These are phyloP conservation scores for Saururus chinensis DNA, from an alignment of 164 flowering plant genomes.

Conservation along the genomic window DNA sequence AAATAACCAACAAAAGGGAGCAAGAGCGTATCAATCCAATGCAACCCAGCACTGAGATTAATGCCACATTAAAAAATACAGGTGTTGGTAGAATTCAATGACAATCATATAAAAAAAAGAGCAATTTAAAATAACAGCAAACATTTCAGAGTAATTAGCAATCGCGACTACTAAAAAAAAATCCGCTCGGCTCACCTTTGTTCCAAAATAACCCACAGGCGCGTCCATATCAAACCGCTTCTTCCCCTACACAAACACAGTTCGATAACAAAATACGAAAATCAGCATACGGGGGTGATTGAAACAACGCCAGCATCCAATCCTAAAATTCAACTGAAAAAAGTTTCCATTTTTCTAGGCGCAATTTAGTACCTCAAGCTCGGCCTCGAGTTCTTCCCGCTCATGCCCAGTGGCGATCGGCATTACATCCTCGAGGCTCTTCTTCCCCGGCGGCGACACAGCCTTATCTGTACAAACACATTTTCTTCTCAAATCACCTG, in stretches of 20 bases:
- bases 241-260: conserved; percentile 38
- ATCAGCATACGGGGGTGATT: conserved; percentile 1
- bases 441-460: conserved; percentile 20
- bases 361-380: conserved; percentile 33
- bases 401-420: conserved; percentile 98
- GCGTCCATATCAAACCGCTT: conserved; percentile 41
- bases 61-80: background rate
- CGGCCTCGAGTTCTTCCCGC: conserved; percentile 84
- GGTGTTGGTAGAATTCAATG: background rate
- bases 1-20: background rate
- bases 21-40: background rate
- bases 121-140: background rate
- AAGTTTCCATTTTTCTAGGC: too few relatives aligned
- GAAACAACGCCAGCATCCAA: background rate
- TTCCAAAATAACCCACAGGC: conserved; percentile 81
- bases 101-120: background rate
- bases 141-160: background rate
- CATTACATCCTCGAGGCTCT: conserved; percentile 74
- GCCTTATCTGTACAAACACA: conserved; percentile 3
- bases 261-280: background rate
- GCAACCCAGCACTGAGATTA: background rate
- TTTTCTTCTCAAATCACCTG: background rate
- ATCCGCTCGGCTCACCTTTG: conserved; percentile 51
- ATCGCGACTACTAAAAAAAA: background rate
- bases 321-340: background rate